These are phyloP conservation scores for Penicillium expansum DNA, from an alignment of 2,329 filamentous ascomycete genomes.

Conservation along the genomic window DNA sequence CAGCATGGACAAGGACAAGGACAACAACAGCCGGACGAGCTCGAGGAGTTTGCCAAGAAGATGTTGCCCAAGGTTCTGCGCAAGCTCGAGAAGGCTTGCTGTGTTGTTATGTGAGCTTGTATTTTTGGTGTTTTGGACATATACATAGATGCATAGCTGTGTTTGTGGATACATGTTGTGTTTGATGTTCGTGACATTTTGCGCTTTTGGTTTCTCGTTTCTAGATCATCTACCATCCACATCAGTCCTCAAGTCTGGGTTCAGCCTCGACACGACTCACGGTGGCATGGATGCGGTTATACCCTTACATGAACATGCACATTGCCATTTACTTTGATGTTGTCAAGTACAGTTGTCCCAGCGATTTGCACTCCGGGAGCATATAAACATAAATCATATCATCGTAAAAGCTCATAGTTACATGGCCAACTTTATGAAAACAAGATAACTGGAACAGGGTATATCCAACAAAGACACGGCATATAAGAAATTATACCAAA, in stretches of 20 bases:
- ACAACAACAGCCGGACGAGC: slow-evolving; percentile 54
- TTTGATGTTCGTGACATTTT: neutral
- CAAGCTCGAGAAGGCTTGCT: slow-evolving; percentile 68
- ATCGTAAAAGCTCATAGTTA: slow-evolving; percentile 9
- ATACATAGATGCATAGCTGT: slow-evolving; percentile 1
- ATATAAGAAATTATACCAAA: neutral
- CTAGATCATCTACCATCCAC: neutral
- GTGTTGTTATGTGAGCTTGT: slow-evolving; percentile 65
- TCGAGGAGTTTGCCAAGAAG: slow-evolving; percentile 61
- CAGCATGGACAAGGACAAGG: slow-evolving; percentile 47
- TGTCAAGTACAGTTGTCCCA: neutral
- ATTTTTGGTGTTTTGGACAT: slow-evolving; percentile 8
- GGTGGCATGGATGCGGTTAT: slow-evolving; percentile 8
- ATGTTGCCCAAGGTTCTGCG: slow-evolving; percentile 59
- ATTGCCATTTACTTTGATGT: neutral
- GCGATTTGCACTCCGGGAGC: neutral
- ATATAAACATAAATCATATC: slow-evolving; percentile 9
- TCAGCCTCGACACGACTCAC: slow-evolving; percentile 7
- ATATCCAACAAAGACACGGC: slow-evolving; percentile 15
- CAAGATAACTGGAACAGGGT: slow-evolving; percentile 14
- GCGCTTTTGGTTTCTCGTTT: neutral
- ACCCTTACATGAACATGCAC: slow-evolving; percentile 4
- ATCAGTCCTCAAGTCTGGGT: neutral
- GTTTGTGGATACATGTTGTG: neutral
- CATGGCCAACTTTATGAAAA: neutral